Percentiles rank a stretch among this genome's conserved stretches.
Evolutionary conservation across 148 eudicot species (phyloP).

Genomic region (Heliamphora exappendiculata): DNA sequence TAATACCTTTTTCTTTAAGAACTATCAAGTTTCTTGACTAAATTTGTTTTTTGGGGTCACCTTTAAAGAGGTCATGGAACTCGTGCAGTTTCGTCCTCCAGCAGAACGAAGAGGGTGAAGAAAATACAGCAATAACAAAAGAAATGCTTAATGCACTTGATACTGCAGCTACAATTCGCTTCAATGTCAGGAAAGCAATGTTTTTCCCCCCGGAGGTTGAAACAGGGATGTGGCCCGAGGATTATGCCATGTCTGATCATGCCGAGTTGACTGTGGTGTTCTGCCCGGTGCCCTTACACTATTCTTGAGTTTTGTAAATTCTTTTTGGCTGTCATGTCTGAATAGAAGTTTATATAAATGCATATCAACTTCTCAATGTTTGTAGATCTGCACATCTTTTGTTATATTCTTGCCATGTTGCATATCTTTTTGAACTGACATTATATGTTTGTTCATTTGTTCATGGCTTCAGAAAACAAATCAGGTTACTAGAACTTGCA

Average conservation of each 20-base stretch:
- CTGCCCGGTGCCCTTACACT: conserved; percentile 14
- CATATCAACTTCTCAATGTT: not conserved
- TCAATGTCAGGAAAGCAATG: conserved; percentile 33
- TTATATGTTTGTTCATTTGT: too few relatives aligned
- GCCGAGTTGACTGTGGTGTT: conserved; percentile 42
- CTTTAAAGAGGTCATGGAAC: conserved; percentile 21
- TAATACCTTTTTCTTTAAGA: not conserved
- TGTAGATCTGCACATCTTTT: not conserved
- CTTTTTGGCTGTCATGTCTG: not conserved
- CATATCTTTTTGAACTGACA: too few relatives aligned
- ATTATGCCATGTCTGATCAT: conserved; percentile 48
- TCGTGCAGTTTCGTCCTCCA: conserved; percentile 16
- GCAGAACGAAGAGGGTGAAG: conserved; percentile 9
- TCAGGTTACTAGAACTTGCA: too few relatives aligned
- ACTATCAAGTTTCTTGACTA: not conserved
- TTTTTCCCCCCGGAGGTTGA: conserved; percentile 40
- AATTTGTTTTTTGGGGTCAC: not conserved
- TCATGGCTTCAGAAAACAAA: too few relatives aligned
- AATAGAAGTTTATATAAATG: not conserved
- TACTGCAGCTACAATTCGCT: conserved; percentile 17
- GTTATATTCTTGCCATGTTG: too few relatives aligned
- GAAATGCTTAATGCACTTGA: not conserved
- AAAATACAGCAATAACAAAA: conserved; percentile 2
- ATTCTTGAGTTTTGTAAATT: not conserved
- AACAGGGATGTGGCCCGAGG: conserved; percentile 44